Conservation (phyloP, 2,329 filamentous ascomycete species). For the Claviceps digitariae region DNA sequence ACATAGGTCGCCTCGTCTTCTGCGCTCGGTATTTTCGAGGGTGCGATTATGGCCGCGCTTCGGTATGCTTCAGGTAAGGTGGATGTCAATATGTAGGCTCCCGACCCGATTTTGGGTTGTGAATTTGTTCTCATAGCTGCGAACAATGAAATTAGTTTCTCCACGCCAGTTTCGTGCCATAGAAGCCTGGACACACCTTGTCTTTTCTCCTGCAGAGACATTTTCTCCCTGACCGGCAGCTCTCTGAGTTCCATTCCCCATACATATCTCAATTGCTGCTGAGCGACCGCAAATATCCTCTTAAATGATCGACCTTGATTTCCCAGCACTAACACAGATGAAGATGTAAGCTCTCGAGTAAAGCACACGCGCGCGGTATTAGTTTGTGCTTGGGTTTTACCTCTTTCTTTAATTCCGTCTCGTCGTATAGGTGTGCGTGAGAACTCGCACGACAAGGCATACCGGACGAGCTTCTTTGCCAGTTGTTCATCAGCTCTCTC, state of each 20-base stretch:
- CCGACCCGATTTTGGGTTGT: slow-evolving; percentile 43
- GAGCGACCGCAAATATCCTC: slow-evolving; percentile 61
- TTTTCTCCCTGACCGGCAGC: slow-evolving; percentile 67
- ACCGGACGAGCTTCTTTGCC: slow-evolving; percentile 55
- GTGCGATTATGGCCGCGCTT: slow-evolving; percentile 50
- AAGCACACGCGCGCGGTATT: background rate
- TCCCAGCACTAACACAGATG: slow-evolving; percentile 48
- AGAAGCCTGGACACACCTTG: slow-evolving; percentile 40
- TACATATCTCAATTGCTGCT: slow-evolving; percentile 51
- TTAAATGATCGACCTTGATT: slow-evolving; percentile 59
- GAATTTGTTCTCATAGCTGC: slow-evolving; percentile 30
- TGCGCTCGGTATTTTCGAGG: slow-evolving; percentile 50
- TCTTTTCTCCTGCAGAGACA: slow-evolving; percentile 63
- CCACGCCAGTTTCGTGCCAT: background rate
- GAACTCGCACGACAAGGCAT: slow-evolving; percentile 53
- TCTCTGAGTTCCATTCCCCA: slow-evolving; percentile 94
- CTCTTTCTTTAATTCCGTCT: slow-evolving; percentile 50
- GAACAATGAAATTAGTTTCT: background rate
- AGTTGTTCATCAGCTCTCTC: slow-evolving; percentile 34
- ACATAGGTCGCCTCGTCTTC: slow-evolving; percentile 66
- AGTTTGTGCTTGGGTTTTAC: slow-evolving; percentile 19
- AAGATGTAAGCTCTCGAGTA: background rate
- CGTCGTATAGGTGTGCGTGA: slow-evolving; percentile 45
- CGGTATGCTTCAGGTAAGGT: slow-evolving; percentile 57
- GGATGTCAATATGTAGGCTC: slow-evolving; percentile 65